Evolutionary conservation across 495 filamentous ascomycete species (phyloP).

Genomic region (Hypoxylon perforatum): DNA sequence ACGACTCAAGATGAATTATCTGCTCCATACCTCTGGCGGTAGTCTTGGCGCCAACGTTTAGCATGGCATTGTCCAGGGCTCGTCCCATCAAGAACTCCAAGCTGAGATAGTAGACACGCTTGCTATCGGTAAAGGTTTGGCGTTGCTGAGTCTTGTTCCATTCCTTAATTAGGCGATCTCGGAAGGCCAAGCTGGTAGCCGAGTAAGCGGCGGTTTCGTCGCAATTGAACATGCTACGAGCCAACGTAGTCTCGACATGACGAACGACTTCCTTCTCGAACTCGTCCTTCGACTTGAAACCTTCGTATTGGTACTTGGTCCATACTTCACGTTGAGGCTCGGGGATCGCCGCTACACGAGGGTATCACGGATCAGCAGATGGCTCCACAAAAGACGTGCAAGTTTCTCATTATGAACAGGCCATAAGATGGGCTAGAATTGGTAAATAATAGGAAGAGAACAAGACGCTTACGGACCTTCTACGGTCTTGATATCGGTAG

Average conservation of each 20-base stretch:
- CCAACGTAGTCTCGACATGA: constrained; percentile 96
- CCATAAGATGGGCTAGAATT: background rate
- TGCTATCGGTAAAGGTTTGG: constrained; percentile 89
- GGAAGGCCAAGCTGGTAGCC: constrained; percentile 88
- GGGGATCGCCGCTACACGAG: constrained; percentile 72
- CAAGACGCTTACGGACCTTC: constrained; percentile 67
- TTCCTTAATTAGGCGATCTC: constrained; percentile 90
- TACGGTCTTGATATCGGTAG: constrained; percentile 89
- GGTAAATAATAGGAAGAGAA: background rate
- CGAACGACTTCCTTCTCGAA: constrained; percentile 84
- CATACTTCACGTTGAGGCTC: constrained; percentile 89
- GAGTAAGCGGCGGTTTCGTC: constrained; percentile 95
- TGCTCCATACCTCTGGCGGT: constrained; percentile 73
- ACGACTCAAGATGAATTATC: background rate
- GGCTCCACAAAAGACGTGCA: constrained; percentile 43
- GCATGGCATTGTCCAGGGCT: constrained; percentile 97
- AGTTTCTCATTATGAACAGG: constrained; percentile 23
- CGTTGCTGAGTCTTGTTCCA: constrained; percentile 98
- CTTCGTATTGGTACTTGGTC: constrained; percentile 76
- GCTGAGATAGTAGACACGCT: constrained; percentile 95
- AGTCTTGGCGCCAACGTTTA: constrained; percentile 91
- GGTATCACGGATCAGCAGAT: constrained; percentile 24
- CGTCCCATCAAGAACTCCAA: constrained; percentile 98
- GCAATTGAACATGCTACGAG: constrained; percentile 97
- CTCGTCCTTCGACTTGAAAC: constrained; percentile 77